These are phyloP conservation scores for Hygrophoropsis aurantiaca DNA, from an alignment of 768 basidiomycete genomes.

Conservation along the genomic window DNA sequence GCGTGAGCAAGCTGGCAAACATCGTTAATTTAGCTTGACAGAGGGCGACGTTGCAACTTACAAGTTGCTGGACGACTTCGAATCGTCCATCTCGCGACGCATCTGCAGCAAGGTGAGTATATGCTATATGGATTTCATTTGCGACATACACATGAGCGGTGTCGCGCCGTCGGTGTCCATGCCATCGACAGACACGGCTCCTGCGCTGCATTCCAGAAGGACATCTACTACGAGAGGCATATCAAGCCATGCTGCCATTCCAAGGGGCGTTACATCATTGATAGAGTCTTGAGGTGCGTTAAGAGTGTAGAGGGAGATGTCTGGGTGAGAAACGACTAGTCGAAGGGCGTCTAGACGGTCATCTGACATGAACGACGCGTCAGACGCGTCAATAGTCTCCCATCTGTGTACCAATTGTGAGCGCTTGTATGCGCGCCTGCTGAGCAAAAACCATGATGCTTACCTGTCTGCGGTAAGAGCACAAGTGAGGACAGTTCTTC, in stretches of 20 bases:
- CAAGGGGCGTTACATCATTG: constrained; percentile 74
- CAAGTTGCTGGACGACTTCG: constrained; percentile 66
- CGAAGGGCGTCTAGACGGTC: constrained; percentile 59
- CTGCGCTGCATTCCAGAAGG: constrained; percentile 62
- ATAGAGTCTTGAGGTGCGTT: constrained; percentile 72
- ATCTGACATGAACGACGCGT: constrained; percentile 65
- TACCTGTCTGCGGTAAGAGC: constrained; percentile 74
- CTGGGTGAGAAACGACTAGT: constrained; percentile 51
- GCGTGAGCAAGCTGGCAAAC: constrained; percentile 53
- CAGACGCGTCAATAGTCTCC: constrained; percentile 66
- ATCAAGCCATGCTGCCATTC: constrained; percentile 79
- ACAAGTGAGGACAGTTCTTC: constrained; percentile 65
- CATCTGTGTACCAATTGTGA: constrained; percentile 43
- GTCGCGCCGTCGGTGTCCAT: constrained; percentile 77
- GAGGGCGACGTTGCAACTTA: constrained; percentile 32
- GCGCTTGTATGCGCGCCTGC: constrained; percentile 5
- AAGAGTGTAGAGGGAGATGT: constrained; percentile 65
- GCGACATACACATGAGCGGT: constrained; percentile 76
- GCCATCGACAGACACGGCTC: constrained; percentile 68
- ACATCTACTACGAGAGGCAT: constrained; percentile 56
- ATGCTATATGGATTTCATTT: constrained; percentile 10
- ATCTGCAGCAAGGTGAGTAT: constrained; percentile 42
- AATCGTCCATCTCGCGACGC: constrained; percentile 72
- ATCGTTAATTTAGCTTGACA: constrained; percentile 2
- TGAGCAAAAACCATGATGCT: constrained; percentile 20